phyloP scores from a whole-genome alignment of 2,329 filamentous ascomycete genomes.

The Curvularia verruculosa region DNA sequence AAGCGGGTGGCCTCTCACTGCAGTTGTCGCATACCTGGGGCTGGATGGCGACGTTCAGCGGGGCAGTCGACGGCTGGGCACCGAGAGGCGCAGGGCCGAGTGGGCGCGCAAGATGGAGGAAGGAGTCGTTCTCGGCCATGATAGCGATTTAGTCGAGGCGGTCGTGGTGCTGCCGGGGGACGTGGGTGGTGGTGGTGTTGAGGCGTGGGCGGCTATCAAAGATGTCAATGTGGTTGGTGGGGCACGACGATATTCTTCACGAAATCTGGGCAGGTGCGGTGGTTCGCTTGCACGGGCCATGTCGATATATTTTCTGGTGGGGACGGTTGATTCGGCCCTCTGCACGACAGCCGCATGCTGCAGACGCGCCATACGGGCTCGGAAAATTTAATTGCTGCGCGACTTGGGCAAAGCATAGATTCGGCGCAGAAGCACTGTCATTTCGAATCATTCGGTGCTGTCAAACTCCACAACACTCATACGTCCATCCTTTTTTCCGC shows the following conservation, averaged over 20 bases:
- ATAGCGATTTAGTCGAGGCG: constrained; percentile 50
- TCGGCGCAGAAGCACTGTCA: neutral
- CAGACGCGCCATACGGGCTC: neutral
- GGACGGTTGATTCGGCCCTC: neutral
- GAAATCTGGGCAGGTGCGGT: constrained; percentile 43
- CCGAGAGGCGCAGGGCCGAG: constrained; percentile 81
- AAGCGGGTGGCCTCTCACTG: constrained; percentile 5
- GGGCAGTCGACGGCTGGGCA: constrained; percentile 83
- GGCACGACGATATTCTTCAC: constrained; percentile 38
- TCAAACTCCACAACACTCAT: neutral
- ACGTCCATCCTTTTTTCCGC: neutral
- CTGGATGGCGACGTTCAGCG: constrained; percentile 92
- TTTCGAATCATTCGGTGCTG: neutral
- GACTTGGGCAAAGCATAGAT: neutral
- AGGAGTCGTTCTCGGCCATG: constrained; percentile 85
- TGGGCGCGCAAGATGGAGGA: constrained; percentile 93
- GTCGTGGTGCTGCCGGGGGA: constrained; percentile 56
- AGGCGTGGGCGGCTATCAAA: constrained; percentile 22
- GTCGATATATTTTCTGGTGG: constrained; percentile 27
- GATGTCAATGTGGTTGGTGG: constrained; percentile 27
- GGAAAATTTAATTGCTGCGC: neutral
- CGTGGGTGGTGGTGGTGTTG: constrained; percentile 15
- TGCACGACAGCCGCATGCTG: neutral
- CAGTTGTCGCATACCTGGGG: constrained; percentile 72
- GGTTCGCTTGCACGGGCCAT: constrained; percentile 39